A percentile compares a stretch with the other conserved stretches of the same genome.
These are phyloP conservation scores for Termitomyces sp. DNA, from an alignment of 768 basidiomycete genomes.

Conservation along the genomic window DNA sequence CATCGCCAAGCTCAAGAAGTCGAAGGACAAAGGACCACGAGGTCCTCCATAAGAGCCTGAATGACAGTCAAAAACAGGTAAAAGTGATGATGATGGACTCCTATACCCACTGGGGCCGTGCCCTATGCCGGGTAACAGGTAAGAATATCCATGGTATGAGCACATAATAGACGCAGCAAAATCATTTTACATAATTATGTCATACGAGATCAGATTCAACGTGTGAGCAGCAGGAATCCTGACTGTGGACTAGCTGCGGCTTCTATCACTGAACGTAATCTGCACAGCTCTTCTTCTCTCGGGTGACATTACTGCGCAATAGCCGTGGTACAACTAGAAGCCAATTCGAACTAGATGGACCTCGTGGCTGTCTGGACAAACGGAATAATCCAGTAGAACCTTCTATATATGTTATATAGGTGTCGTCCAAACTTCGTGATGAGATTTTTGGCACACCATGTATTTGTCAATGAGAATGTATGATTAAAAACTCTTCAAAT, in stretches of 20 bases:
- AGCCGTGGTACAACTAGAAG: neutral
- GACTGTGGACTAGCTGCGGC: neutral
- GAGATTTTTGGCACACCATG: no score
- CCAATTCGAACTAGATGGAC: neutral
- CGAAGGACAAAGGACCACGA: neutral
- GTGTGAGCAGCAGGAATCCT: neutral
- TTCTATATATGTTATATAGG: neutral
- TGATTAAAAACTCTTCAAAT: neutral
- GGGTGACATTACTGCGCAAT: neutral
- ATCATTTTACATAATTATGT: neutral
- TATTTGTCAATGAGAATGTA: neutral
- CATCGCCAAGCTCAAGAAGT: neutral
- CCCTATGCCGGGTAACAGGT: no score
- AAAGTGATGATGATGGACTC: no score
- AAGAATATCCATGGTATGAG: neutral
- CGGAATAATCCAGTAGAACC: neutral
- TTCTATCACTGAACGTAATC: neutral
- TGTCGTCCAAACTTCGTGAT: neutral
- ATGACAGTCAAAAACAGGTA: neutral
- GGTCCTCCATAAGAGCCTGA: neutral
- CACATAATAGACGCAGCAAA: neutral
- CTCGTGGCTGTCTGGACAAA: neutral
- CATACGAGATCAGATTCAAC: neutral
- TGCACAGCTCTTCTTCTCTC: neutral
- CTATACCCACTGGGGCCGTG: no score